phyloP scores from a whole-genome alignment of 352 stramenopile genomes.

The Phytophthora parvispora region DNA sequence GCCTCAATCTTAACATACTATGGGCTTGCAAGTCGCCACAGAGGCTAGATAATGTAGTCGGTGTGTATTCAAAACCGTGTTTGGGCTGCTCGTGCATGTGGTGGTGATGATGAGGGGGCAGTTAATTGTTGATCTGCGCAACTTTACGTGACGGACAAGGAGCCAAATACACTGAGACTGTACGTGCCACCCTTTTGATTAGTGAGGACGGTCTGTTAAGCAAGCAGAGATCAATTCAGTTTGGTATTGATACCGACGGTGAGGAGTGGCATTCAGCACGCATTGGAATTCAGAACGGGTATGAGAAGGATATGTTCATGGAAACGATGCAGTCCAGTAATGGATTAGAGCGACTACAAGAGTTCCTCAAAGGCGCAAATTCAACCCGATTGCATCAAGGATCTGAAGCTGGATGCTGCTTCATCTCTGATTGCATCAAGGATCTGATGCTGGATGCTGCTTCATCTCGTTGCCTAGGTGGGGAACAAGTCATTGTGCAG shows the following conservation, averaged over 20 bases:
- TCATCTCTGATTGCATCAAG: constrained; percentile 17
- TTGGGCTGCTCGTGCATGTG: no score
- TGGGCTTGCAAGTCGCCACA: no score
- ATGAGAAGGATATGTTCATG: not conserved
- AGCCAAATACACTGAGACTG: constrained; percentile 3
- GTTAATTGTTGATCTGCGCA: no score
- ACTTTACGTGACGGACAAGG: no score
- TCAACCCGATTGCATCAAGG: constrained; percentile 9
- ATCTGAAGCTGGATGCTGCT: constrained; percentile 1
- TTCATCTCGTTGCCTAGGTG: constrained; percentile 11
- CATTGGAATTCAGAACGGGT: not conserved
- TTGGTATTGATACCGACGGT: not conserved
- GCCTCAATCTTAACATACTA: no score
- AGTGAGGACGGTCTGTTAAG: constrained; percentile 1
- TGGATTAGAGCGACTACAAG: not conserved
- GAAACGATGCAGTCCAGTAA: constrained; percentile 1
- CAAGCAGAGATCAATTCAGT: constrained; percentile 3
- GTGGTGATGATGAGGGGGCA: no score
- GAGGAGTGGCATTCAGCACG: not conserved
- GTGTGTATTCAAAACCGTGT: no score
- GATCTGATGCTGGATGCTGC: constrained; percentile 7
- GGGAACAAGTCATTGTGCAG: not conserved
- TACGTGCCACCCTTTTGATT: constrained; percentile 10
- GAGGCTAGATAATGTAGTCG: no score
- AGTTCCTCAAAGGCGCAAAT: not conserved